These are phyloP conservation scores for Buxus sempervirens DNA, from an alignment of 164 flowering plant species.

Conservation along the genomic window DNA sequence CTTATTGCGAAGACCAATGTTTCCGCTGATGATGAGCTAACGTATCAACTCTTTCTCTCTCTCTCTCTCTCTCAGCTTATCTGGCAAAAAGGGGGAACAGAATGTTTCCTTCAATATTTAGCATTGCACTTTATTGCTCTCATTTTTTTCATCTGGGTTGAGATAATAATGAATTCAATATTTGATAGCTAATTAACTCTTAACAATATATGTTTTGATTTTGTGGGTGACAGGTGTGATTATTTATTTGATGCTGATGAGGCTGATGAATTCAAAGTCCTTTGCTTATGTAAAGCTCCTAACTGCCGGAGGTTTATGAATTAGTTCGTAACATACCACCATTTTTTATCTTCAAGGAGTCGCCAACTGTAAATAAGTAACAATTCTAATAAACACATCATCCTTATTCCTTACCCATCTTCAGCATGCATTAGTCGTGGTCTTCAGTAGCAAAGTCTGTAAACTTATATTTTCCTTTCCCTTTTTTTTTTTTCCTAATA, in stretches of 20 bases:
- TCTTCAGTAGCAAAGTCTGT: too few species aligned
- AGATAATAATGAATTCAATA: too few species aligned
- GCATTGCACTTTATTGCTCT: too few species aligned
- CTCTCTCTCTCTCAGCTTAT: background rate
- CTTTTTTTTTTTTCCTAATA: too few species aligned
- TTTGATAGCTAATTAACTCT: background rate
- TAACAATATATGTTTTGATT: background rate
- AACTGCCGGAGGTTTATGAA: conserved; percentile 90
- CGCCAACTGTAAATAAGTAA: too few species aligned
- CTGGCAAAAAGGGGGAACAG: too few species aligned
- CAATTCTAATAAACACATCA: too few species aligned
- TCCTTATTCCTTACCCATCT: too few species aligned
- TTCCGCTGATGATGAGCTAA: conserved; percentile 83
- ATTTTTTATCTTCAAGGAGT: conserved; percentile 12
- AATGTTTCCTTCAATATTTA: too few species aligned
- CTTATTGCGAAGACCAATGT: conserved; percentile 87
- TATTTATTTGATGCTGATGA: conserved; percentile 90
- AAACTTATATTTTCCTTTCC: too few species aligned
- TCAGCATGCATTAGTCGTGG: too few species aligned
- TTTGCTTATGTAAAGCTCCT: conserved; percentile 80
- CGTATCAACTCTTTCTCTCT: conserved; percentile 40
- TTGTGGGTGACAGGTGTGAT: conserved; percentile 62
- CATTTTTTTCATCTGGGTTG: too few species aligned
- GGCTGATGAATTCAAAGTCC: conserved; percentile 73
- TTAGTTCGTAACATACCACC: conserved; percentile 28